Percentiles rank a stretch among this genome's conserved stretches.
Evolutionary conservation across 371 early-diverging fungal species (phyloP).

Genomic region (Rhizopus sp.): DNA sequence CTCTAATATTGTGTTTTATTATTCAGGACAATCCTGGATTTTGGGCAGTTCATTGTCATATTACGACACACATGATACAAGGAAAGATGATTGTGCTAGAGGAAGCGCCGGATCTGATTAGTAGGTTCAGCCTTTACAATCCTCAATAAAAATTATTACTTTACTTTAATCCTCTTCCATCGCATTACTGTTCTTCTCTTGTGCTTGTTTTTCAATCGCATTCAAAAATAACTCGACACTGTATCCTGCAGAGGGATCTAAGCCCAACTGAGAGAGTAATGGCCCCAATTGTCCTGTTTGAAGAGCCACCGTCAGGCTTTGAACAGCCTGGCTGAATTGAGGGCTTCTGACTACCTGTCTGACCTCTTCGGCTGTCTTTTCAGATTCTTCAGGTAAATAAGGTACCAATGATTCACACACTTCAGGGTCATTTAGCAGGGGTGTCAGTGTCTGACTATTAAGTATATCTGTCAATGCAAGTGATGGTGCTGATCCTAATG

Average conservation of each 20-base stretch:
- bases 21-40: constrained; percentile 49
- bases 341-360: constrained; percentile 62
- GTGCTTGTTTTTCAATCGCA: constrained; percentile 63
- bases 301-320: constrained; percentile 60
- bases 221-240: constrained; percentile 67
- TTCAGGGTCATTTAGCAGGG: constrained; percentile 56
- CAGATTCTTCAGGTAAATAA: constrained; percentile 58
- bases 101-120: constrained; percentile 42
- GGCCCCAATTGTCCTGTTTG: constrained; percentile 72
- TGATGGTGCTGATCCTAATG: constrained; percentile 5
- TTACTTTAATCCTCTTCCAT: constrained; percentile 27
- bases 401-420: constrained; percentile 60
- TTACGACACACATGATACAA: constrained; percentile 52
- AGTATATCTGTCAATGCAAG: constrained; percentile 43
- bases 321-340: constrained; percentile 71
- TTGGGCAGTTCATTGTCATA: constrained; percentile 56
- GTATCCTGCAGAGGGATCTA: constrained; percentile 62
- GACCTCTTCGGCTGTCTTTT: constrained; percentile 50
- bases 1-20: not conserved
- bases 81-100: constrained; percentile 48
- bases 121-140: constrained; percentile 16
- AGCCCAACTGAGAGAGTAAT: constrained; percentile 62
- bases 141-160: constrained; percentile 1
- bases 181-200: constrained; percentile 30
- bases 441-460: constrained; percentile 52